phyloP scores from a whole-genome alignment of 305 asterid genomes.

The Fraxinus dipetala region DNA sequence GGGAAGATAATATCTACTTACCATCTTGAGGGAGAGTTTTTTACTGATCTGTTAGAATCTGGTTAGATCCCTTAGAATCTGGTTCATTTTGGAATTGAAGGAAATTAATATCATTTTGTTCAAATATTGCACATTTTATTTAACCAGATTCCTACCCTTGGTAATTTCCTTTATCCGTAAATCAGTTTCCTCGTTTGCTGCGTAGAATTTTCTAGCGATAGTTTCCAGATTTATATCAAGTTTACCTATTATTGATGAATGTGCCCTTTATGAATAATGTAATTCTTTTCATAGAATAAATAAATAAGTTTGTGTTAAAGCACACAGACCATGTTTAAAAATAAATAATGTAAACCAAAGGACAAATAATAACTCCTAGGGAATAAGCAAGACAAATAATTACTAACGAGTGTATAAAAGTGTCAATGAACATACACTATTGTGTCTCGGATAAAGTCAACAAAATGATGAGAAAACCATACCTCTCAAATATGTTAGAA shows the following conservation, averaged over 20 bases:
- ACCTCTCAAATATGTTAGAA: conserved; percentile 98
- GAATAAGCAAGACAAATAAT: conserved; percentile 15
- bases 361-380: conserved; percentile 11
- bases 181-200: neutral
- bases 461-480: conserved; percentile 22
- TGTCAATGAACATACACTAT: conserved; percentile 19
- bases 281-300: neutral
- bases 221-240: neutral
- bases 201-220: neutral
- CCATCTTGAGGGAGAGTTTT: neutral
- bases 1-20: neutral
- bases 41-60: neutral
- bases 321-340: neutral
- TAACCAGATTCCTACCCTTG: neutral
- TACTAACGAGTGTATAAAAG: neutral
- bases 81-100: neutral
- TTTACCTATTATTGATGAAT: neutral
- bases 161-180: neutral
- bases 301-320: neutral
- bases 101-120: neutral
- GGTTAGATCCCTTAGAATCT: neutral
- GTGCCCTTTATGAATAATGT: neutral
- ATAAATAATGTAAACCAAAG: conserved; percentile 5
- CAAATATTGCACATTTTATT: neutral
- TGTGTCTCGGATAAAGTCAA: conserved; percentile 7